Evolutionary conservation across 768 basidiomycete genomes (phyloP), one percentile per base, ranked within the genome.

Genomic region (Asterophora parasitica): DNA sequence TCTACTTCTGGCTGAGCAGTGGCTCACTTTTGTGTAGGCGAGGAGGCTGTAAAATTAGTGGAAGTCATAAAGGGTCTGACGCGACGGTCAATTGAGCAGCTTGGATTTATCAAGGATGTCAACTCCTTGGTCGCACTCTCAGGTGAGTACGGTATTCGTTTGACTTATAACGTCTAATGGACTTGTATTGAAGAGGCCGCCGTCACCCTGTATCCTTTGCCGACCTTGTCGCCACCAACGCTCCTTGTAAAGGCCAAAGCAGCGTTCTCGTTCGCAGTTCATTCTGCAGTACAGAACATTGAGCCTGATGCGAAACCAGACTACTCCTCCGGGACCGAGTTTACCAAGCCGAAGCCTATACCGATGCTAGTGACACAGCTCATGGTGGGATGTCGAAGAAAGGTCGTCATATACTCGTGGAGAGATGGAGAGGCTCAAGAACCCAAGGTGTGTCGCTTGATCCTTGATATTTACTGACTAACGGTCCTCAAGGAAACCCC

Each of bases 401-500:
- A 84, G 61, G 79, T 89, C 6, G 83, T 93, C 0, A 68, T 96
- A 12, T 92, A 93, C 62, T 77, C 80, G 7, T 94, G 92, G 87
- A 83, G 77, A 52, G 90, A 93, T 57, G 88, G 90, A 13, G 85
- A 92, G 49, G 74, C 82, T 19, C 82, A 89, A 53, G 83, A 82
- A 35, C 63, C 73, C 41, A 83, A 81, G 71, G 89, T 90, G 56
- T n/a, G n/a, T n/a, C 45, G 75, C 13, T 4, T 11, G 19, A 39
- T 11, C 13, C 13, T 36, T 16, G 27, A 50, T 49, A 46, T 46
- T 40, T 16, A 31, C 42, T 4, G n/a, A 5, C 30, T 37, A 16
- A n/a, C 11, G 31, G 44, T 9, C 46, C 41, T 41, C 15, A 50
- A 94, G 88, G 95, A 98, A 77, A 70, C 82, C 3, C 58, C 73